Percentiles rank a stretch among this genome's conserved stretches.
These are phyloP conservation scores for Saturnispora halmiae DNA, from an alignment of 805 yeast species.

Conservation along the genomic window DNA sequence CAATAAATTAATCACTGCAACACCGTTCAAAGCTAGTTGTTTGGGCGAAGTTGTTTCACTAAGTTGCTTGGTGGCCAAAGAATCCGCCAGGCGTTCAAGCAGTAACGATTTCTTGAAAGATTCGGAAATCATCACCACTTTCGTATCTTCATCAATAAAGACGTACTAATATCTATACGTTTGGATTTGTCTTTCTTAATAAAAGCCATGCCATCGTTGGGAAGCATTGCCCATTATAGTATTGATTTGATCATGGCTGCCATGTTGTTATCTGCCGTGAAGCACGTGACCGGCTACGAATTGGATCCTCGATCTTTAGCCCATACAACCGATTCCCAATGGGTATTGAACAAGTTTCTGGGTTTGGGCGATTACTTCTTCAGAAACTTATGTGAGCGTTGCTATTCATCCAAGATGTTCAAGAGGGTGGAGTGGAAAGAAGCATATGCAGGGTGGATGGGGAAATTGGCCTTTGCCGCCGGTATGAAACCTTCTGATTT, in stretches of 20 bases:
- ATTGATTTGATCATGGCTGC: conserved; percentile 73
- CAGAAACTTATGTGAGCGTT: conserved; percentile 36
- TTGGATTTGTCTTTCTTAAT: neutral
- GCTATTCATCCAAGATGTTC: conserved; percentile 44
- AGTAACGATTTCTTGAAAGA: neutral
- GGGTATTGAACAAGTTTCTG: conserved; percentile 41
- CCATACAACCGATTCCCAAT: conserved; percentile 37
- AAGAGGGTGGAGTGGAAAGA: conserved; percentile 26
- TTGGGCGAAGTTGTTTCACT: conserved; percentile 48
- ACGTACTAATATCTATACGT: neutral
- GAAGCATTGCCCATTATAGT: conserved; percentile 60
- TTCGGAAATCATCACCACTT: conserved; percentile 3
- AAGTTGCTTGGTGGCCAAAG: conserved; percentile 36
- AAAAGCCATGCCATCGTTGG: conserved; percentile 28
- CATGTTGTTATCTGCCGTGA: conserved; percentile 76
- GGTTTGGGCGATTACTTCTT: conserved; percentile 54
- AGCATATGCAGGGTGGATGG: conserved; percentile 8
- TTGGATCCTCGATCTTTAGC: conserved; percentile 26
- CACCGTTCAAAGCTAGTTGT: conserved; percentile 57
- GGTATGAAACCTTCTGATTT: conserved; percentile 6
- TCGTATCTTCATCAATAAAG: too few species aligned
- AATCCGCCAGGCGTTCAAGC: conserved; percentile 46
- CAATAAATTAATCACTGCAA: conserved; percentile 62
- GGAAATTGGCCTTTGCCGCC: conserved; percentile 3
- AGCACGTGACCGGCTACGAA: conserved; percentile 68